A percentile compares a stretch with the other conserved stretches of the same genome.
These are phyloP conservation scores for Filobasidium wieringae DNA, from an alignment of 768 basidiomycete genomes.

Conservation along the genomic window DNA sequence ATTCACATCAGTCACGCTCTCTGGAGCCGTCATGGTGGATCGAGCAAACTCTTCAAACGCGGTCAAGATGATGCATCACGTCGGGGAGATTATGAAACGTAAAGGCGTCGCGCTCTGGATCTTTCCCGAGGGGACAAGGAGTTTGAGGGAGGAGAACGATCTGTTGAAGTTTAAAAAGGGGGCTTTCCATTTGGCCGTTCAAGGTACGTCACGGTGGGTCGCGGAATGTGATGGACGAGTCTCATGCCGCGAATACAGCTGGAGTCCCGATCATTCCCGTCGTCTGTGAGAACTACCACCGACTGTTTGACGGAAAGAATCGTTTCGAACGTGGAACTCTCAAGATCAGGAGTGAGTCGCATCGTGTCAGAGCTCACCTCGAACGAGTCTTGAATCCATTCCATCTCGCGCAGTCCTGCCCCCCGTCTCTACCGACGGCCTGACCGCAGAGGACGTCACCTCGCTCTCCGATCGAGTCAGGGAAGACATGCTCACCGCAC, in stretches of 20 bases:
- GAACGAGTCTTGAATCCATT: neutral
- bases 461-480: constrained; percentile 57
- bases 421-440: constrained; percentile 62
- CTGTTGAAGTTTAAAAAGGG: constrained; percentile 93
- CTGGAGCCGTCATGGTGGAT: constrained; percentile 84
- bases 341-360: constrained; percentile 61
- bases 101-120: constrained; percentile 66
- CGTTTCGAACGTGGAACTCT: constrained; percentile 61
- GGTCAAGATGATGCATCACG: constrained; percentile 59
- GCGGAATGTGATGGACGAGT: neutral
- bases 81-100: constrained; percentile 65
- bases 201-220: constrained; percentile 44
- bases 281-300: constrained; percentile 87
- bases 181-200: constrained; percentile 88
- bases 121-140: constrained; percentile 92
- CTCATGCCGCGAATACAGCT: neutral
- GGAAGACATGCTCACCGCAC: constrained; percentile 62
- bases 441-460: constrained; percentile 59
- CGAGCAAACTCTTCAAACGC: constrained; percentile 65
- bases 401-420: constrained; percentile 58
- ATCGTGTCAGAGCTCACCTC: neutral
- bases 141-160: constrained; percentile 52
- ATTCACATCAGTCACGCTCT: constrained; percentile 50
- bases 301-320: constrained; percentile 57
- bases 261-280: constrained; percentile 80